Evolutionary conservation across 345 rosid genomes (phyloP).

Genomic region (Populus simonii): DNA sequence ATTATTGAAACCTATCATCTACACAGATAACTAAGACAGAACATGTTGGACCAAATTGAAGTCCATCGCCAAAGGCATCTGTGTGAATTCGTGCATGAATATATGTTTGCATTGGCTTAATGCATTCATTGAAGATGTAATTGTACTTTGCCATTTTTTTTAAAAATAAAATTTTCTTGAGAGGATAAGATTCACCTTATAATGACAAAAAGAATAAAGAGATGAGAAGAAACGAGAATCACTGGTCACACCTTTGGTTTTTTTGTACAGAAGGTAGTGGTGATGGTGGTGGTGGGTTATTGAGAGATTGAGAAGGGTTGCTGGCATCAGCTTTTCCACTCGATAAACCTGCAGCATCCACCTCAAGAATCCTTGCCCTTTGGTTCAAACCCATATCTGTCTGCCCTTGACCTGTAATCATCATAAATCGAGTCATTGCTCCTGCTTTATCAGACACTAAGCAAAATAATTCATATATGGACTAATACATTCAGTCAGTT

Average conservation of each 20-base stretch:
- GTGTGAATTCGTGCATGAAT: constrained; percentile 25
- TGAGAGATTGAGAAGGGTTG: constrained; percentile 2
- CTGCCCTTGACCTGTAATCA: constrained; percentile 48
- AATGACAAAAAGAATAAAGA: background rate
- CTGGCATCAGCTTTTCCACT: background rate
- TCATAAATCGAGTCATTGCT: constrained; percentile 23
- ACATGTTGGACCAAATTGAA: constrained; percentile 18
- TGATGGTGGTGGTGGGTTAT: background rate
- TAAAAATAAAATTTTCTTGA: background rate
- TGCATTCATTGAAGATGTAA: background rate
- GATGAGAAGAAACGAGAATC: background rate
- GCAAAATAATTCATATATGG: constrained; percentile 19
- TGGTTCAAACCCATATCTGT: constrained; percentile 36
- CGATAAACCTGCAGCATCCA: background rate
- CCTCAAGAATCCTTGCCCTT: constrained; percentile 25
- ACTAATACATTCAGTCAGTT: constrained; percentile 10
- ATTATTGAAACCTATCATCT: background rate
- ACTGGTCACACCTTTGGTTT: constrained; percentile 28
- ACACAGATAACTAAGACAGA: constrained; percentile 15
- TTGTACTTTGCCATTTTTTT: background rate
- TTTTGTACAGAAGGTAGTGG: constrained; percentile 13
- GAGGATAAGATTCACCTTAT: background rate
- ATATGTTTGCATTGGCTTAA: background rate
- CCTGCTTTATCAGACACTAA: constrained; percentile 34
- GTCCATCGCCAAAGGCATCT: background rate